These are phyloP conservation scores for Trichoderma atroviride DNA, from an alignment of 2,329 filamentous ascomycete genomes.

Conservation along the genomic window DNA sequence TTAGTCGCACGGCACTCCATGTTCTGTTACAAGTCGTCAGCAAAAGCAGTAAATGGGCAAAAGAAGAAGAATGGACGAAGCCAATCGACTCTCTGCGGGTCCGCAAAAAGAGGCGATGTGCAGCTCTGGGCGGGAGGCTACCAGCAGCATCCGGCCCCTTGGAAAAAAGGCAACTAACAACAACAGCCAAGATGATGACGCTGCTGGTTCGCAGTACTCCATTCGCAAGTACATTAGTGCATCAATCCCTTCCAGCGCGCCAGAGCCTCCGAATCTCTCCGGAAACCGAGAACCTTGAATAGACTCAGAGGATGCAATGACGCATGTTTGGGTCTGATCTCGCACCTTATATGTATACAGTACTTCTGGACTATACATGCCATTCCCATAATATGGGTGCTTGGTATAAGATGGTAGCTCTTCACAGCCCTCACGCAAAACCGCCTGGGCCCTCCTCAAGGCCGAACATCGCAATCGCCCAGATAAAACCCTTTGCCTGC, in stretches of 20 bases:
- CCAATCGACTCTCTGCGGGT: constrained; percentile 6
- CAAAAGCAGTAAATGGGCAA: not conserved
- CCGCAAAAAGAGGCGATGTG: constrained; percentile 18
- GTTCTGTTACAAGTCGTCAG: not conserved
- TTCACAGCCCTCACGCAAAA: not conserved
- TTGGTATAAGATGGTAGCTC: not conserved
- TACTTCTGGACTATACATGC: not conserved
- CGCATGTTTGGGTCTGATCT: not conserved
- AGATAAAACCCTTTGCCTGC: not conserved
- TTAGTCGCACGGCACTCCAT: not conserved
- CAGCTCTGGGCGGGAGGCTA: constrained; percentile 15
- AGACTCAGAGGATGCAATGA: not conserved
- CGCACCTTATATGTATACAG: no score
- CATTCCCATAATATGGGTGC: not conserved
- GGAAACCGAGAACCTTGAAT: not conserved
- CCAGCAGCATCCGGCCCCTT: not conserved
- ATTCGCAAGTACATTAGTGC: not conserved
- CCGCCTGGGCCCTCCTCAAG: not conserved
- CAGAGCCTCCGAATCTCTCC: not conserved
- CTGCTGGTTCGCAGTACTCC: not conserved
- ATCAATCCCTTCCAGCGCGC: not conserved
- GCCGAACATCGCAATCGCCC: not conserved
- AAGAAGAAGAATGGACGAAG: not conserved
- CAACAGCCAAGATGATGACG: not conserved
- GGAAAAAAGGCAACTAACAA: not conserved